These are phyloP conservation scores for Neurospora cerealis DNA, from an alignment of 495 filamentous ascomycete genomes.

Conservation along the genomic window DNA sequence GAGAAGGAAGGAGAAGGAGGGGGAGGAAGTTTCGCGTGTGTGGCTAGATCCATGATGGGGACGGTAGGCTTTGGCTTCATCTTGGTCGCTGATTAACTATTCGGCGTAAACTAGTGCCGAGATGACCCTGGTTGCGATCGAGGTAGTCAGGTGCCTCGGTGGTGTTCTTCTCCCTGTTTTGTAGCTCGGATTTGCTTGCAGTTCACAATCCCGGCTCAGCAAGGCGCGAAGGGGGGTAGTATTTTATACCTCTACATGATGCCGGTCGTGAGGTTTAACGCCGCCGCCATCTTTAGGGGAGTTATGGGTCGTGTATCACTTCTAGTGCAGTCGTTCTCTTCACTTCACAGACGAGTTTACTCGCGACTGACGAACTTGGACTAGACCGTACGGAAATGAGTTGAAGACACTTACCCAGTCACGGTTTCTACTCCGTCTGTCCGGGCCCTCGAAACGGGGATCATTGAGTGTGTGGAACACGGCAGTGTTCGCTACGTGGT, in stretches of 20 bases:
- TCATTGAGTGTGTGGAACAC: neutral
- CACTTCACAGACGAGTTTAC: neutral
- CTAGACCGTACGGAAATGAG: neutral
- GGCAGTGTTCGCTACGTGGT: neutral
- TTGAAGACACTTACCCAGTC: neutral
- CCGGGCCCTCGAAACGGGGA: neutral
- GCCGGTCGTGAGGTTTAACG: neutral
- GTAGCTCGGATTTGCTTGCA: neutral
- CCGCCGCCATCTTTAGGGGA: neutral
- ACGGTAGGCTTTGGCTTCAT: neutral
- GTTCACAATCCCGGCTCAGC: neutral
- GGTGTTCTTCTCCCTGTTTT: neutral
- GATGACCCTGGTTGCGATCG: no score
- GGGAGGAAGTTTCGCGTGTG: neutral
- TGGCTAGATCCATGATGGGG: neutral
- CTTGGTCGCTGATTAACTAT: neutral
- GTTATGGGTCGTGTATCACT: neutral
- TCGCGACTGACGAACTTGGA: neutral
- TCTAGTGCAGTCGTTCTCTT: accelerated
- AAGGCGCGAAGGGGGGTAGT: accelerated
- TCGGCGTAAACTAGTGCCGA: no score
- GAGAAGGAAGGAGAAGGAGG: neutral
- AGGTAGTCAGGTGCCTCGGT: neutral
- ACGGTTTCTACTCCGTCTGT: neutral
- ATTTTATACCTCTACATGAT: neutral